Conservation (phyloP, 73 alveolate genomes). For the Paramecium bursaria region DNA sequence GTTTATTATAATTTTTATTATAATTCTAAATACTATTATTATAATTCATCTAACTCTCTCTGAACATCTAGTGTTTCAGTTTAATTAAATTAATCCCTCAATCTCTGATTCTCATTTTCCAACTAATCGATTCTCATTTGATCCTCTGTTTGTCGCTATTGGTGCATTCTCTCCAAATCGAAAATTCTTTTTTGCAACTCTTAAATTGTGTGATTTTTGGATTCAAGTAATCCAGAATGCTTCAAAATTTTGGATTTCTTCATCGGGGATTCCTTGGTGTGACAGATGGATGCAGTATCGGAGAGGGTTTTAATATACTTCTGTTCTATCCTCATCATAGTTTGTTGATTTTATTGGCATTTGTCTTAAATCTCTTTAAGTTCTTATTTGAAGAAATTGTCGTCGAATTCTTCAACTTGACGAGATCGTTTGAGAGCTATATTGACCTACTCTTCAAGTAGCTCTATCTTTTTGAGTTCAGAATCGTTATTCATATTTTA, state of each 20-base stretch:
- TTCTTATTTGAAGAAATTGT: conserved; percentile 45
- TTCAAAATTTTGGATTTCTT: conserved; percentile 8
- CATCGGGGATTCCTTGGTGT: not conserved
- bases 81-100: not conserved
- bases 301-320: conserved; percentile 13
- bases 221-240: conserved; percentile 14
- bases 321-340: conserved; percentile 56
- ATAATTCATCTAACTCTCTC: conserved; percentile 33
- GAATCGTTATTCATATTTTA: no score
- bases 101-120: conserved; percentile 8
- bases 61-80: conserved; percentile 32
- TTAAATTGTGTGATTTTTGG: conserved; percentile 12
- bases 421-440: conserved; percentile 34
- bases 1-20: conserved; percentile 32
- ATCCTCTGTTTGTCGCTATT: not conserved
- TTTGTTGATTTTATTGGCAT: conserved; percentile 32
- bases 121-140: not conserved
- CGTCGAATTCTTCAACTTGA: conserved; percentile 52
- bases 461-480: conserved; percentile 45
- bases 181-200: conserved; percentile 17
- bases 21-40: conserved; percentile 13
- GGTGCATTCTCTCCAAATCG: conserved; percentile 6
- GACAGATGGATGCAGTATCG: conserved; percentile 3
- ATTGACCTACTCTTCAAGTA: conserved; percentile 49
- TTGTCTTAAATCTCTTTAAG: conserved; percentile 38